Percentiles rank a stretch among this genome's conserved stretches.
phyloP scores from a whole-genome alignment of 2,329 filamentous ascomycete species.

The Xylaria sp. region DNA sequence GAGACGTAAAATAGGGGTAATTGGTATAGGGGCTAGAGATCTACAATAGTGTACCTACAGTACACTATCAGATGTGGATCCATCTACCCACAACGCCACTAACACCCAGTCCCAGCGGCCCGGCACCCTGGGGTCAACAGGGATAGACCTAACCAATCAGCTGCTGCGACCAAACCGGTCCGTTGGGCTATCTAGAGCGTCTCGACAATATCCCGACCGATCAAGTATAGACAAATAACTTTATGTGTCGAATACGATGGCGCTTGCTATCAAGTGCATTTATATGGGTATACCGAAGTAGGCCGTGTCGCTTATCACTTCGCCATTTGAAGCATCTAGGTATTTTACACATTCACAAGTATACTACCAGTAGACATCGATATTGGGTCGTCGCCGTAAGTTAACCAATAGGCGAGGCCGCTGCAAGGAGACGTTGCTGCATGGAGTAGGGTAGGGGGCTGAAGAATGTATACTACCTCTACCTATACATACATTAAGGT shows the following conservation, averaged over 20 bases:
- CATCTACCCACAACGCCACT: slow-evolving; percentile 5
- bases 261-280: too few relatives aligned
- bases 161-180: neutral
- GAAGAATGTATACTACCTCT: slow-evolving; percentile 12
- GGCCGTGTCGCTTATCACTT: too few relatives aligned
- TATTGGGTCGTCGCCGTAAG: slow-evolving; percentile 21
- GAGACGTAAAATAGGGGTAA: slow-evolving; percentile 2
- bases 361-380: neutral
- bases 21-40: neutral
- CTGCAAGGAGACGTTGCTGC: slow-evolving; percentile 22
- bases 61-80: slow-evolving; percentile 5
- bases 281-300: too few relatives aligned
- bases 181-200: neutral
- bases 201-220: too few relatives aligned
- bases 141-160: slow-evolving; percentile 12
- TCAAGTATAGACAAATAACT: too few relatives aligned
- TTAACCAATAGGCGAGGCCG: slow-evolving; percentile 36
- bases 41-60: neutral
- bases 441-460: slow-evolving; percentile 25
- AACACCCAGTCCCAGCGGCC: slow-evolving; percentile 23
- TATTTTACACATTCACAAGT: too few relatives aligned
- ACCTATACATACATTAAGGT: neutral
- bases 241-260: too few relatives aligned
- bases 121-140: slow-evolving; percentile 19
- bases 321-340: too few relatives aligned